Percentiles rank a stretch among this genome's conserved stretches.
These are phyloP conservation scores for Biscogniauxia marginata DNA, from an alignment of 2,329 filamentous ascomycete genomes.

Conservation along the genomic window DNA sequence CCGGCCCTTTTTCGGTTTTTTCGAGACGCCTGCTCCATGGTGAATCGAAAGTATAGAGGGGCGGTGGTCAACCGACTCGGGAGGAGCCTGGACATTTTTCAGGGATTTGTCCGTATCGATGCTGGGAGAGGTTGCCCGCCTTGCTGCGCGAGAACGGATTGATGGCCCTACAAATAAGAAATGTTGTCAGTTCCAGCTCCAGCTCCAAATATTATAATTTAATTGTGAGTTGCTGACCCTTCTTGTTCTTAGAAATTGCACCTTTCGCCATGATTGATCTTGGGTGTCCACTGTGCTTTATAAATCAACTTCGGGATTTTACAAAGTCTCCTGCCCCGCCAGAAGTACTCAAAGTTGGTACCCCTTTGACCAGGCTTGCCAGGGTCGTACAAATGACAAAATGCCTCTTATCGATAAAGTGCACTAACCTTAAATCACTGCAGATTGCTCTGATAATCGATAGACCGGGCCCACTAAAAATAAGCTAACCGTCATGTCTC, in stretches of 20 bases:
- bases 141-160: slow-evolving; percentile 70
- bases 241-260: slow-evolving; percentile 33
- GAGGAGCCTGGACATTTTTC: slow-evolving; percentile 55
- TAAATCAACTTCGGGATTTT: too few relatives aligned
- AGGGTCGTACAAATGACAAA: too few relatives aligned
- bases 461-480: neutral
- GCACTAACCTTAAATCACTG: slow-evolving; percentile 1
- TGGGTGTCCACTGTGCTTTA: too few relatives aligned
- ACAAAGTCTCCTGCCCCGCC: slow-evolving; percentile 13
- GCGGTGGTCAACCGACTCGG: slow-evolving; percentile 47
- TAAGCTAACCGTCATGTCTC: neutral
- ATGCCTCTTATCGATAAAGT: too few relatives aligned
- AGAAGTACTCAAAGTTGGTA: too few relatives aligned
- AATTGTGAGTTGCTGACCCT: slow-evolving; percentile 17
- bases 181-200: slow-evolving; percentile 1
- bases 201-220: neutral
- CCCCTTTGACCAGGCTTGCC: too few relatives aligned
- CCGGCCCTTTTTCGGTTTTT: slow-evolving; percentile 60
- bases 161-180: slow-evolving; percentile 51
- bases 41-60: slow-evolving; percentile 70
- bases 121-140: slow-evolving; percentile 68
- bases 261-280: slow-evolving; percentile 34
- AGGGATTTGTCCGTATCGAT: slow-evolving; percentile 72
- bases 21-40: slow-evolving; percentile 64
- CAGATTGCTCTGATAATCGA: neutral